These are phyloP conservation scores for Raphidocelis subcapitata DNA, from an alignment of 139 green algal genomes.

Conservation along the genomic window DNA sequence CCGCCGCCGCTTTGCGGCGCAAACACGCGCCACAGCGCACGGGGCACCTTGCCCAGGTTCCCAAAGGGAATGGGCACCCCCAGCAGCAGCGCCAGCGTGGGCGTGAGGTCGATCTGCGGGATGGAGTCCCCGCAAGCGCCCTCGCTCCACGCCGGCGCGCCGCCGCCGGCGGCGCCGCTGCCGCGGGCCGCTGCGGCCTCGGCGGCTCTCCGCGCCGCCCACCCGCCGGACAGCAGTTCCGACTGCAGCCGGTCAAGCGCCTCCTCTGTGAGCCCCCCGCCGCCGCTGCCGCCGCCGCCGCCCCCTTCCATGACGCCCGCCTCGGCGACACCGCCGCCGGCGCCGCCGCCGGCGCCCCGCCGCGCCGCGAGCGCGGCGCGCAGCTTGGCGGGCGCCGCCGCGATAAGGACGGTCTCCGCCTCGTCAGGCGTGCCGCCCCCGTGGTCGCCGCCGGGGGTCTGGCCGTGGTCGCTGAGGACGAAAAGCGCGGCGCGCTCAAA, in stretches of 20 bases:
- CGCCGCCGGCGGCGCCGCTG: background rate
- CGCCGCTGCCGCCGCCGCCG: slow-evolving; percentile 9
- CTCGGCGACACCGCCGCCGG: background rate
- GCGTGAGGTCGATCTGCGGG: slow-evolving; percentile 83
- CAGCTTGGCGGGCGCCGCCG: slow-evolving; percentile 30
- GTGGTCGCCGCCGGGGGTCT: slow-evolving; percentile 90
- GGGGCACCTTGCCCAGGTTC: slow-evolving; percentile 70
- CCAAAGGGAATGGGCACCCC: slow-evolving; percentile 83
- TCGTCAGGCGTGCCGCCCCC: slow-evolving; percentile 88
- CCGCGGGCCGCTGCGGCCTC: background rate
- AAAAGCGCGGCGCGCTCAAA: slow-evolving; percentile 83
- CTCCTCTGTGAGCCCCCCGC: background rate
- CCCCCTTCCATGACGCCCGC: background rate
- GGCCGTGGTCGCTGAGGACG: slow-evolving; percentile 93
- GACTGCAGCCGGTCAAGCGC: background rate
- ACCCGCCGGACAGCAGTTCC: background rate
- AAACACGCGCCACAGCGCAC: slow-evolving; percentile 53
- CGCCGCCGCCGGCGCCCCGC: no score
- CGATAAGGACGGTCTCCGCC: slow-evolving; percentile 72
- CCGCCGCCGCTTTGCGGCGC: background rate
- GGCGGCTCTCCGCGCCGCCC: background rate
- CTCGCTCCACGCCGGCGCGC: background rate
- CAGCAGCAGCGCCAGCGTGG: slow-evolving; percentile 80
- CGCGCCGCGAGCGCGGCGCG: no score
- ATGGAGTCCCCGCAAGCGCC: slow-evolving; percentile 36